Base-by-base conservation (phyloP, 306 rosid species). In the Cicer bijugum region DNA sequence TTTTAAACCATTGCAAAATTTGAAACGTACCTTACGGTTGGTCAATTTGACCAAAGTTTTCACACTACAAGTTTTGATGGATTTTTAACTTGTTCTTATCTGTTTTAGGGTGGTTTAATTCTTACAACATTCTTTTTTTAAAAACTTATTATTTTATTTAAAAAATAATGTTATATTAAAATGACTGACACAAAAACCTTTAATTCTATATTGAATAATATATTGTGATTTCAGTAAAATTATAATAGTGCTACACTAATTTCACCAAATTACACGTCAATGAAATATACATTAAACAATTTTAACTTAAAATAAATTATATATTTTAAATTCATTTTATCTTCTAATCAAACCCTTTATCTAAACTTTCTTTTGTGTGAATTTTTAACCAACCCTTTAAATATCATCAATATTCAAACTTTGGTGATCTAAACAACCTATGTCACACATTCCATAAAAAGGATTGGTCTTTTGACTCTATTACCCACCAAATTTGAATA, bases 401-500 rank as follows among this genome's bases (percentile, higher is more conserved):
- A 57, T 57, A 57, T 23, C 15, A 56, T 10, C 5, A n/a, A 10
- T 5, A 1, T 20, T 12, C 71, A 45, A 20, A 20, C 20, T 12
- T 47, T 67, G 55, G 0, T 45, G 38, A 12, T 67, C 20, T 7
- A 45, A 42, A 17, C 38, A 43, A 33, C n/a, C 59, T 19, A 7
- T 45, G 56, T 66, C 45, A 52, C 10, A 16, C 33, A 43, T 40
- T 40, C 69, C 3, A 47, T 7, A 15, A 62, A 38, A 62, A 38
- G 12, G 1, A 16, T 15, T 16, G n/a, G 4, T 60, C 6, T 45
- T 12, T 58, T 57, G 61, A 60, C 65, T 51, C 12, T 67, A 43
- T 45, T 2, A 17, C 16, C 78, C 72, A 28, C 61, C 72, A 68
- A 75, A 60, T 2, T 55, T 71, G 75, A 71, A 55, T 9, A 53